A percentile compares a stretch with the other conserved stretches of the same genome.
phyloP scores from a whole-genome alignment of 2,329 filamentous ascomycete genomes.

The Cladosporium colombiae region DNA sequence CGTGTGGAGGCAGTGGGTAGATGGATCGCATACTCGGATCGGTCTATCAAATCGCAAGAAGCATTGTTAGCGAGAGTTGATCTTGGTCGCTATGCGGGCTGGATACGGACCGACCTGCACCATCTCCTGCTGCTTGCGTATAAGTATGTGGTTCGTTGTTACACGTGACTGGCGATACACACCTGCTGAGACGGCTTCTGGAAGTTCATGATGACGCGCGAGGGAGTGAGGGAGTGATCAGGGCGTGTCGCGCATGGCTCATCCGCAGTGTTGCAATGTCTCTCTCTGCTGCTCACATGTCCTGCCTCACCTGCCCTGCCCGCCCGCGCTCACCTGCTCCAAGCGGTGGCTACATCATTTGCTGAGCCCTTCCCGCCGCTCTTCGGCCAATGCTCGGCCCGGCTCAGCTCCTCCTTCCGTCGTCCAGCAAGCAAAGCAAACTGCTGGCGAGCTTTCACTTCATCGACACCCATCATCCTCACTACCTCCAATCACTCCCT shows the following conservation, averaged over 20 bases:
- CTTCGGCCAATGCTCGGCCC: neutral
- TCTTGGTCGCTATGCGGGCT: constrained; percentile 29
- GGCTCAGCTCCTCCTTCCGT: neutral
- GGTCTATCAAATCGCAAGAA: constrained; percentile 37
- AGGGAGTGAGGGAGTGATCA: neutral
- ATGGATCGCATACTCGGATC: constrained; percentile 35
- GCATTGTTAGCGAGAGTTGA: constrained; percentile 42
- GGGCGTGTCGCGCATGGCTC: neutral
- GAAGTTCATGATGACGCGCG: constrained; percentile 41
- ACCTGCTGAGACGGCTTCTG: constrained; percentile 47
- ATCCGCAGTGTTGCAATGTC: neutral
- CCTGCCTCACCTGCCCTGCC: neutral
- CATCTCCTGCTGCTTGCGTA: constrained; percentile 74
- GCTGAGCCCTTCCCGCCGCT: neutral
- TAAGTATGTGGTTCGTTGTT: constrained; percentile 24
- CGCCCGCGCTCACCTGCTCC: neutral
- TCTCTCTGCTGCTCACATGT: constrained; percentile 12
- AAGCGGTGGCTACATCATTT: neutral
- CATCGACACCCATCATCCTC: neutral
- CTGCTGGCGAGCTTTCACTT: neutral
- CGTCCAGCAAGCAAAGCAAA: neutral
- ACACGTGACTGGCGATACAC: constrained; percentile 28
- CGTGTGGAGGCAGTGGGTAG: neutral
- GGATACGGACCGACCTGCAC: constrained; percentile 91
- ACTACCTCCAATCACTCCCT: neutral